Conservation (phyloP, 306 rosid species). For the Prunus persica region Prunus_persica_NCBIv2 NC_034016.1:18685501-18686000, state of each 20-base stretch:
- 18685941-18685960: not conserved
- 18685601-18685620: too few relatives aligned
- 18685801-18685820: not conserved
- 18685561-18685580: not conserved
- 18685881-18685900: not conserved
- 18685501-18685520: constrained; percentile 44
- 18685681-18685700: not conserved
- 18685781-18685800: not conserved
- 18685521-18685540: constrained; percentile 68
- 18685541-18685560: constrained; percentile 24
- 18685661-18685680: not conserved
- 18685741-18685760: constrained; percentile 5
- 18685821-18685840: not conserved
- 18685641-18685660: not conserved
- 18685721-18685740: not conserved
- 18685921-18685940: not conserved
- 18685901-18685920: too few relatives aligned
- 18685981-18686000: not conserved
- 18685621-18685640: too few relatives aligned
- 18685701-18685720: not conserved
- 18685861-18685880: not conserved
- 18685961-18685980: not conserved
- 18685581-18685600: not conserved
- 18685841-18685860: not conserved
- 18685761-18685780: constrained; percentile 4